These are phyloP conservation scores for Blastomyces parvus DNA, from an alignment of 2,329 filamentous ascomycete genomes.

Conservation along the genomic window DNA sequence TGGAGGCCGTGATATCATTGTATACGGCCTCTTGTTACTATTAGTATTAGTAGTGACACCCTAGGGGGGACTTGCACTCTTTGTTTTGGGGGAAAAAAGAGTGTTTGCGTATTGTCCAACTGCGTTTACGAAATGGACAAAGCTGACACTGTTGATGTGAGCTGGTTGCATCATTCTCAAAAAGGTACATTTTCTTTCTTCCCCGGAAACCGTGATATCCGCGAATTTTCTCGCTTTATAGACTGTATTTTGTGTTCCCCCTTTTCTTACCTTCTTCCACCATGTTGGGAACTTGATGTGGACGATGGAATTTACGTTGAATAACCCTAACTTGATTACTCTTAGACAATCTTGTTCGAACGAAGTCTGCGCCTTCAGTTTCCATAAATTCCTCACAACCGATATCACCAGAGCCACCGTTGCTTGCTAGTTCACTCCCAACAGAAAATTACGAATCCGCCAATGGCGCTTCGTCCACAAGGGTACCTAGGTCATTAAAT, in stretches of 20 bases:
- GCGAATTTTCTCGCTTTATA: not conserved
- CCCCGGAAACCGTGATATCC: not conserved
- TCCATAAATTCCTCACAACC: not conserved
- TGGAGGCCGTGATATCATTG: not conserved
- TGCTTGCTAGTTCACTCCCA: slow-evolving; percentile 1
- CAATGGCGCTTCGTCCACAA: not conserved
- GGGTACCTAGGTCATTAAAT: not conserved
- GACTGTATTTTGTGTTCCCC: not conserved
- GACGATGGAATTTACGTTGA: not conserved
- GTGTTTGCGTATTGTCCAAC: no score
- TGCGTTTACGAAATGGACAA: slow-evolving; percentile 55
- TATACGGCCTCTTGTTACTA: not conserved
- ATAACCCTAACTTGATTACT: slow-evolving; percentile 9
- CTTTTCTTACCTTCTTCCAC: not conserved
- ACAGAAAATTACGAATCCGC: not conserved
- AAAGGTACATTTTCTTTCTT: slow-evolving; percentile 53
- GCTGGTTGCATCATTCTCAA: slow-evolving; percentile 77
- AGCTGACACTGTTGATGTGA: slow-evolving; percentile 74
- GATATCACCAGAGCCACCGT: not conserved
- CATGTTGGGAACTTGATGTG: not conserved
- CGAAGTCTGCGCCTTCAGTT: slow-evolving; percentile 28
- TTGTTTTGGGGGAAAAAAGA: not conserved
- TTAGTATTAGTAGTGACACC: not conserved
- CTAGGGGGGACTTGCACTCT: not conserved
- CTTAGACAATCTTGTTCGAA: slow-evolving; percentile 29